A percentile compares a stretch with the other conserved stretches of the same genome.
Conservation (phyloP, 768 basidiomycete genomes). For the Baorangia bicolor region DNA sequence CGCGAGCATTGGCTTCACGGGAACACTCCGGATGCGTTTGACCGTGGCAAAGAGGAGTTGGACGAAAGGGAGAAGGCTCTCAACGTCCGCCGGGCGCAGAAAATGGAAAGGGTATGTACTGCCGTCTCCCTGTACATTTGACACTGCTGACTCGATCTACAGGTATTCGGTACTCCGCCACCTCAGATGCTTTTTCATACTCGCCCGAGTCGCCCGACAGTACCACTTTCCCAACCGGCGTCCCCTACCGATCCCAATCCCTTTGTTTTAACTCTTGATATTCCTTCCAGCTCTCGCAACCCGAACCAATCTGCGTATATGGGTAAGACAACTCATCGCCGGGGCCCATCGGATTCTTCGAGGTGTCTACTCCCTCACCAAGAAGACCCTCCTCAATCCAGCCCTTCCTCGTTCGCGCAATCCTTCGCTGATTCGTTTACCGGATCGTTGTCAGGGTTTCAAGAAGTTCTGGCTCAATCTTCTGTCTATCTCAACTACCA, state of each 20-base stretch:
- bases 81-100: conserved; percentile 75
- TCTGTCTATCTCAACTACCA: conserved; percentile 74
- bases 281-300: conserved; percentile 35
- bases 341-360: conserved; percentile 66
- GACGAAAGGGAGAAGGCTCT: conserved; percentile 73
- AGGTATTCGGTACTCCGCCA: conserved; percentile 83
- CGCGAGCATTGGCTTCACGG: conserved; percentile 46
- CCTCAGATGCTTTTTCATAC: conserved; percentile 80
- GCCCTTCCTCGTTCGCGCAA: conserved; percentile 19
- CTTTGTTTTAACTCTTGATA: conserved; percentile 20
- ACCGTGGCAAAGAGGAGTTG: conserved; percentile 68
- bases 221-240: conserved; percentile 28
- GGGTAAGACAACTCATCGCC: conserved; percentile 46
- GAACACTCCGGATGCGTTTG: conserved; percentile 51
- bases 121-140: background rate
- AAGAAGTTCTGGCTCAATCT: conserved; percentile 35
- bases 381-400: conserved; percentile 13
- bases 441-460: conserved; percentile 18
- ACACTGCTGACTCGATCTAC: conserved; percentile 4
- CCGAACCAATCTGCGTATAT: conserved; percentile 51
- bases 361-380: conserved; percentile 44
- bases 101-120: conserved; percentile 77
- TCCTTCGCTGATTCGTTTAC: conserved; percentile 23
- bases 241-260: conserved; percentile 20
- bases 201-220: conserved; percentile 43